These are phyloP conservation scores for Berberis vulgaris DNA, from an alignment of 164 flowering plant genomes.

Conservation along the genomic window DNA sequence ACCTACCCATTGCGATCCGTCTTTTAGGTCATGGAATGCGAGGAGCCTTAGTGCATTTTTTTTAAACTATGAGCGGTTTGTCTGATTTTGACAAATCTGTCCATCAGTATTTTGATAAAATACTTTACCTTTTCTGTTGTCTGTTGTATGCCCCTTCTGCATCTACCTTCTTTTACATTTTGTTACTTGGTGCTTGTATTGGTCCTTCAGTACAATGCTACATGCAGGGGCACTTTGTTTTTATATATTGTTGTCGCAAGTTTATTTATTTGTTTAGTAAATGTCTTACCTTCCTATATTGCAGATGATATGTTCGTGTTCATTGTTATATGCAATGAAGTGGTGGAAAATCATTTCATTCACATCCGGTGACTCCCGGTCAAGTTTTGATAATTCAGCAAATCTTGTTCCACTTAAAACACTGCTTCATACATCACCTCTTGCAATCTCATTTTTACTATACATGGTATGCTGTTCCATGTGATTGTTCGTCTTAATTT, in stretches of 20 bases:
- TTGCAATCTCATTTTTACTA: conserved; percentile 53
- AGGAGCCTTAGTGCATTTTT: no score
- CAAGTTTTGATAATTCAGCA: conserved; percentile 19
- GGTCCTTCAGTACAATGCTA: not conserved
- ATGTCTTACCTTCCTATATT: conserved; percentile 6
- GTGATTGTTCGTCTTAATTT: not conserved
- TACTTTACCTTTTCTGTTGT: no score
- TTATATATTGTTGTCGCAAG: not conserved
- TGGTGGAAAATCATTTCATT: conserved; percentile 54
- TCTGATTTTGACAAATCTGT: no score
- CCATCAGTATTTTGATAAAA: no score
- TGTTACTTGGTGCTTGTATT: not conserved
- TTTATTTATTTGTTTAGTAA: not conserved
- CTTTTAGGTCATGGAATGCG: no score
- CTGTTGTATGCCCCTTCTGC: no score
- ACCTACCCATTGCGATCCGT: no score
- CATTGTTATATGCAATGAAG: conserved; percentile 56
- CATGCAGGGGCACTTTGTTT: not conserved
- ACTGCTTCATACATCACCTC: conserved; percentile 53
- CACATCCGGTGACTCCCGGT: conserved; percentile 31
- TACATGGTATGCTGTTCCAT: conserved; percentile 59
- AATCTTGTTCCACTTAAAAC: conserved; percentile 43
- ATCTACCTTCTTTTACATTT: no score
- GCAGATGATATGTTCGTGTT: conserved; percentile 53
- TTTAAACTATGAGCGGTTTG: no score